Evolutionary conservation across 257 asterid genomes (phyloP).

Genomic region (Salvia miltiorrhiza): DNA sequence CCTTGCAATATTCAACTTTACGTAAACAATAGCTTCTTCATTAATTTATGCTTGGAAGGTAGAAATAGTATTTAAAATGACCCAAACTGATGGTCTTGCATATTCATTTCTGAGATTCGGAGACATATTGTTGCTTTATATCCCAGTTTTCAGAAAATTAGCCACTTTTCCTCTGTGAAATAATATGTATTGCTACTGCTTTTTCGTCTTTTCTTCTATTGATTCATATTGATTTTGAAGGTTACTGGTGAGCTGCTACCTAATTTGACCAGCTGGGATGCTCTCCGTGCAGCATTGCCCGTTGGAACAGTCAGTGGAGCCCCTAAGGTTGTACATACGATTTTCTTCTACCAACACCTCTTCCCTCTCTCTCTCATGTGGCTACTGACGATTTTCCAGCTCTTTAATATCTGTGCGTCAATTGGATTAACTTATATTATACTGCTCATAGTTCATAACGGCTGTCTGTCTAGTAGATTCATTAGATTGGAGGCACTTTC

Average conservation of each 20-base stretch:
- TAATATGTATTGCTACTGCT: slow-evolving; percentile 2
- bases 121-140: not conserved
- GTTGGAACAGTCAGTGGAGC: slow-evolving; percentile 99
- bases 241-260: slow-evolving; percentile 80
- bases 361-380: not conserved
- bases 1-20: not conserved
- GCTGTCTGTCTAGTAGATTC: not conserved
- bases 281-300: slow-evolving; percentile 92
- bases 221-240: slow-evolving; percentile 38
- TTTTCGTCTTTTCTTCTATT: not conserved
- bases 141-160: not conserved
- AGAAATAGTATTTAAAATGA: not conserved
- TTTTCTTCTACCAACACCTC: not conserved
- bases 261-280: slow-evolving; percentile 91
- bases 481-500: not conserved
- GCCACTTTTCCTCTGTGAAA: not conserved
- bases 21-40: not conserved
- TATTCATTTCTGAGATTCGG: not conserved
- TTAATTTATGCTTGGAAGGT: slow-evolving; percentile 5
- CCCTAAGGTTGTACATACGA: slow-evolving; percentile 69
- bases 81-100: not conserved
- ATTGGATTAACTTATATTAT: not conserved
- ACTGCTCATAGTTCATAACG: not conserved
- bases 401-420: not conserved
- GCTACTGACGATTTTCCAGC: not conserved